Conservation (phyloP, 2,329 filamentous ascomycete species). For the Phialophora verrucosa region DNA sequence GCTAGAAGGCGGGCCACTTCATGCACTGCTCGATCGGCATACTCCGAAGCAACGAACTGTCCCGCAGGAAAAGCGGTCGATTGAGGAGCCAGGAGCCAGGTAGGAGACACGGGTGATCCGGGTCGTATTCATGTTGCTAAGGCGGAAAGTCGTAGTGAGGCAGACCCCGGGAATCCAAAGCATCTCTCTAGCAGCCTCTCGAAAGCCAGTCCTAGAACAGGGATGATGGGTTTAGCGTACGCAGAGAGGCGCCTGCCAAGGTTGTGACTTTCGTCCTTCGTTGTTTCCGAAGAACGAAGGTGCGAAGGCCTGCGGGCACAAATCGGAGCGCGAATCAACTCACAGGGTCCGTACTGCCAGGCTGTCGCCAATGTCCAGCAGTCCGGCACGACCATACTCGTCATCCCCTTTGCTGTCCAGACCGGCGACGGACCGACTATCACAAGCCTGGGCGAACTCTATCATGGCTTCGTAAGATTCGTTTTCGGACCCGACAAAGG, state of each 20-base stretch:
- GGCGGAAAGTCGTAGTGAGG: too few relatives aligned
- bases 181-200: too few relatives aligned
- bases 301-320: neutral
- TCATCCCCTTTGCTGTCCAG: constrained; percentile 13
- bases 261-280: neutral
- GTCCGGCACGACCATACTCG: constrained; percentile 24
- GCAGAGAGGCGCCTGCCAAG: too few relatives aligned
- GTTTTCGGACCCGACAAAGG: constrained; percentile 37
- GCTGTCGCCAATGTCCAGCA: constrained; percentile 30
- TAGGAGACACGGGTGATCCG: too few relatives aligned
- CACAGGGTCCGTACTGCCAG: constrained; percentile 22
- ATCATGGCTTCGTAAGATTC: constrained; percentile 30
- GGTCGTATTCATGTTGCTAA: too few relatives aligned
- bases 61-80: neutral
- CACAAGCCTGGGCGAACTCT: constrained; percentile 28
- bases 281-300: neutral
- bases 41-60: too few relatives aligned
- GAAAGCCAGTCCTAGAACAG: too few relatives aligned
- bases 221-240: too few relatives aligned
- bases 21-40: neutral
- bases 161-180: too few relatives aligned
- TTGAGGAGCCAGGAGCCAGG: too few relatives aligned
- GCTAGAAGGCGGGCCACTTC: neutral
- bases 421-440: constrained; percentile 7
- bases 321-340: neutral